These are phyloP conservation scores for Vanrija humicola DNA, from an alignment of 1,284 basidiomycete genomes.

Conservation along the genomic window DNA sequence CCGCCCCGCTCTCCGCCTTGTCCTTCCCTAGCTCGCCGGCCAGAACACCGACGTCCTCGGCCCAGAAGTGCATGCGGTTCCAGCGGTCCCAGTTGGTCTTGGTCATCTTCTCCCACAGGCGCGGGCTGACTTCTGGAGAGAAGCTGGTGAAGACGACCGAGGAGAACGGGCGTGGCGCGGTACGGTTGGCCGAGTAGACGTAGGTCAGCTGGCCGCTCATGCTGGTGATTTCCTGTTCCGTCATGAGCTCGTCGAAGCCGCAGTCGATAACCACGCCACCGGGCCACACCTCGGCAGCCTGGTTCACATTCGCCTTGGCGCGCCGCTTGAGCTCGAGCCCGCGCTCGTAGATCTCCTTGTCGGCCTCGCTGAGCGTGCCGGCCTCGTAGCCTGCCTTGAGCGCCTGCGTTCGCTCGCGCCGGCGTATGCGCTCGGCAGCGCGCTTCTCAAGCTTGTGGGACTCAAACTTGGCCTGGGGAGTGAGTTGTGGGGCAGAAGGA, in stretches of 20 bases:
- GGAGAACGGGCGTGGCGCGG: constrained; percentile 65
- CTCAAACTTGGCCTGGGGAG: constrained; percentile 11
- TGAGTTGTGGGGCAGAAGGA: constrained; percentile 17
- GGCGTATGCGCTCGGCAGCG: constrained; percentile 31
- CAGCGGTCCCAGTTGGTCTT: constrained; percentile 62
- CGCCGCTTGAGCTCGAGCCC: constrained; percentile 23
- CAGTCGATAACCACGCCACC: constrained; percentile 83
- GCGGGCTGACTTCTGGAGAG: constrained; percentile 31
- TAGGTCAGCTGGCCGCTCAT: constrained; percentile 83
- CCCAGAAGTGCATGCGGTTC: constrained; percentile 68
- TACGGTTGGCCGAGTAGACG: constrained; percentile 80
- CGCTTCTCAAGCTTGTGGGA: constrained; percentile 31
- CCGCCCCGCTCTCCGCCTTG: not conserved
- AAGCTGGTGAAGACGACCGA: constrained; percentile 74
- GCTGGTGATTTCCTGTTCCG: constrained; percentile 87
- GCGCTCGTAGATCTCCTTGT: constrained; percentile 25
- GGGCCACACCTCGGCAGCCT: constrained; percentile 46
- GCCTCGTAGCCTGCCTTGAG: constrained; percentile 28
- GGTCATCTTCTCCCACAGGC: constrained; percentile 35
- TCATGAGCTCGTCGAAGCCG: constrained; percentile 93
- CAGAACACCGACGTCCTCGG: constrained; percentile 53
- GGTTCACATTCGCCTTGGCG: constrained; percentile 13
- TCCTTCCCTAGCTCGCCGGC: constrained; percentile 9
- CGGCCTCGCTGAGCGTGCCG: constrained; percentile 31
- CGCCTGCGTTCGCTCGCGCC: constrained; percentile 18